Percentiles rank a stretch among this genome's conserved stretches.
These are phyloP conservation scores for Quercus ilex DNA, from an alignment of 306 rosid genomes.

Conservation along the genomic window DNA sequence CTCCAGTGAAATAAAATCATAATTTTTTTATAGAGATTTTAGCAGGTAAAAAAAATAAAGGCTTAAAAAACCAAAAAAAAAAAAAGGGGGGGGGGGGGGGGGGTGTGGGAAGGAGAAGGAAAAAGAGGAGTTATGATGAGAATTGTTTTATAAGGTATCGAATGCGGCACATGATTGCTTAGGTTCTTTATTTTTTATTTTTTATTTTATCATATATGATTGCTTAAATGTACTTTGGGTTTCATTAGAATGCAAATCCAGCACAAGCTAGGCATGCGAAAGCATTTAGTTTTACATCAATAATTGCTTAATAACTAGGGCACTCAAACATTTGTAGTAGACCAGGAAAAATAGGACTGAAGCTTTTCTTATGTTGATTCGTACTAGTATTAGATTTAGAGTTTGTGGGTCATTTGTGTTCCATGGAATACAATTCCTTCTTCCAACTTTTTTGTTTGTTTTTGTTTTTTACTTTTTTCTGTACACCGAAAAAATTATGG, in stretches of 20 bases:
- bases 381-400: not conserved
- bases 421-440: not conserved
- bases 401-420: not conserved
- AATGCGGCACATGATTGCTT: not conserved
- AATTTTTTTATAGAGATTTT: no score
- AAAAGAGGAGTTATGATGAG: not conserved
- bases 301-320: not conserved
- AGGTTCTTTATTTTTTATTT: not conserved
- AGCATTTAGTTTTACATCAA: not conserved
- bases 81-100: not conserved
- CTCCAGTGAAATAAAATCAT: not conserved
- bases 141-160: not conserved
- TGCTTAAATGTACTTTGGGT: not conserved
- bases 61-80: rapidly evolving
- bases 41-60: not conserved
- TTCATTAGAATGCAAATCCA: not conserved
- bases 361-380: not conserved
- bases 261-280: not conserved
- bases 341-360: not conserved
- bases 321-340: not conserved
- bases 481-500: not conserved
- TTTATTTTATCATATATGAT: not conserved
- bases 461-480: not conserved
- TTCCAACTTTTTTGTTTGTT: not conserved
- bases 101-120: not conserved